Evolutionary conservation across 2,329 filamentous ascomycete genomes (phyloP).

Genomic region (Eurotiales sp.): DNA sequence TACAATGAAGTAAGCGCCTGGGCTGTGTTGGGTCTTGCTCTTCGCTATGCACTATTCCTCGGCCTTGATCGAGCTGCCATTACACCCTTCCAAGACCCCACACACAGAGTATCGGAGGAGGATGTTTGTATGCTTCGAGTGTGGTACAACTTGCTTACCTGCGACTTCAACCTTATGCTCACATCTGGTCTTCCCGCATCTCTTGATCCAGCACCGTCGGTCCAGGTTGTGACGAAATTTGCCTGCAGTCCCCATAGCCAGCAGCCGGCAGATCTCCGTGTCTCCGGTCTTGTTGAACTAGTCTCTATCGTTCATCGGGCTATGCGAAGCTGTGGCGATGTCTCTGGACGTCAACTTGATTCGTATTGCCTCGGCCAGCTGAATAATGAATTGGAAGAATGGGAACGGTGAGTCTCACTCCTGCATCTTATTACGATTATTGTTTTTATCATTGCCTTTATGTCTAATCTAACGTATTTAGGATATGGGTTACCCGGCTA

Average conservation of each 20-base stretch:
- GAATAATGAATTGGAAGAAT: slow-evolving; percentile 20
- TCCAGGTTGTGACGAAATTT: slow-evolving; percentile 17
- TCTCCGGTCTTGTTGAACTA: slow-evolving; percentile 21
- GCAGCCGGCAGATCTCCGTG: slow-evolving; percentile 19
- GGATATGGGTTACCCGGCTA: slow-evolving; percentile 3
- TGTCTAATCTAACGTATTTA: no score
- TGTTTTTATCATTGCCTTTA: not conserved
- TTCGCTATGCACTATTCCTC: slow-evolving; percentile 20
- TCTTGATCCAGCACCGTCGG: slow-evolving; percentile 17
- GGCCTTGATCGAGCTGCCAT: slow-evolving; percentile 17
- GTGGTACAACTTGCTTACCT: slow-evolving; percentile 23
- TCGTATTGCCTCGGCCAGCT: slow-evolving; percentile 14
- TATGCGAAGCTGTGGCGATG: slow-evolving; percentile 19
- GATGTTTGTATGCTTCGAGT: slow-evolving; percentile 18
- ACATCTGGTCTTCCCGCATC: slow-evolving; percentile 22
- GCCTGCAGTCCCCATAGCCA: slow-evolving; percentile 13
- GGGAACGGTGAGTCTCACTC: slow-evolving; percentile 18
- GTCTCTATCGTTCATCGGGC: slow-evolving; percentile 19
- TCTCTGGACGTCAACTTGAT: slow-evolving; percentile 18
- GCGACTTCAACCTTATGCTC: slow-evolving; percentile 23
- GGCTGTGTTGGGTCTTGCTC: slow-evolving; percentile 20
- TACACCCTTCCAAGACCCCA: slow-evolving; percentile 13
- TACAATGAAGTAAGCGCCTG: slow-evolving; percentile 24
- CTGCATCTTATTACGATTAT: not conserved
- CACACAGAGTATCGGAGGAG: slow-evolving; percentile 12